These are phyloP conservation scores for Psilocybe sp. DNA, from an alignment of 768 basidiomycete genomes.

Conservation along the genomic window DNA sequence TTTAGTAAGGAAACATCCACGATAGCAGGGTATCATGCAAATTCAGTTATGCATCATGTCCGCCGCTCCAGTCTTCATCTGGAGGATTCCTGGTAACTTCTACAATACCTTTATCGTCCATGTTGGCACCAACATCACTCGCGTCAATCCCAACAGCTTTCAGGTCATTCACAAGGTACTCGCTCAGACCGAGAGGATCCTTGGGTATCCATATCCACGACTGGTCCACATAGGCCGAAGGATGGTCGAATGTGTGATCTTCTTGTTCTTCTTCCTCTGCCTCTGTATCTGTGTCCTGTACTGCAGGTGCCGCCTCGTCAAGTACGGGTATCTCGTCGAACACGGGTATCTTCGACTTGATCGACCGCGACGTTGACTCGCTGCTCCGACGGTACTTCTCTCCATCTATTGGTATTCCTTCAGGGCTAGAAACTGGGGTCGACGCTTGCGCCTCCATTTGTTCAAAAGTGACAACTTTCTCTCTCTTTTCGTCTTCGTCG, in stretches of 20 bases:
- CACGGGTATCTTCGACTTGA: no score
- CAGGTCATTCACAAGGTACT: constrained; percentile 33
- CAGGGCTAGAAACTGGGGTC: no score
- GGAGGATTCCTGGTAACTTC: constrained; percentile 45
- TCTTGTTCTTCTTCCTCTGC: constrained; percentile 34
- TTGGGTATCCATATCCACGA: constrained; percentile 46
- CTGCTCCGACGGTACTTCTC: no score
- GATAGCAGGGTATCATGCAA: no score
- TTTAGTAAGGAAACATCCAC: neutral
- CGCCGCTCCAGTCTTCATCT: constrained; percentile 41
- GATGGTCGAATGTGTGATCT: constrained; percentile 47
- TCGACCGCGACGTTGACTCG: no score
- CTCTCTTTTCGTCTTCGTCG: constrained; percentile 3
- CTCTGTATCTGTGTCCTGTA: constrained; percentile 26
- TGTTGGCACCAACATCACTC: constrained; percentile 41
- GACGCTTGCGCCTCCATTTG: no score
- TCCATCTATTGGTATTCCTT: no score
- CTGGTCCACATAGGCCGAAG: constrained; percentile 43
- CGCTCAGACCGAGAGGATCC: constrained; percentile 40
- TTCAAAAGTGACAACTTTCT: no score
- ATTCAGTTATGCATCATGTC: constrained; percentile 28
- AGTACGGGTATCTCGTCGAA: constrained; percentile 14
- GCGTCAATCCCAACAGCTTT: constrained; percentile 37
- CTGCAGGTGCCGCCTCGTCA: constrained; percentile 28
- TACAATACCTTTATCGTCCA: constrained; percentile 41